Conservation (phyloP, 192 early-diverging fungal genomes). For the Tieghemiomyces parasiticus region DNA sequence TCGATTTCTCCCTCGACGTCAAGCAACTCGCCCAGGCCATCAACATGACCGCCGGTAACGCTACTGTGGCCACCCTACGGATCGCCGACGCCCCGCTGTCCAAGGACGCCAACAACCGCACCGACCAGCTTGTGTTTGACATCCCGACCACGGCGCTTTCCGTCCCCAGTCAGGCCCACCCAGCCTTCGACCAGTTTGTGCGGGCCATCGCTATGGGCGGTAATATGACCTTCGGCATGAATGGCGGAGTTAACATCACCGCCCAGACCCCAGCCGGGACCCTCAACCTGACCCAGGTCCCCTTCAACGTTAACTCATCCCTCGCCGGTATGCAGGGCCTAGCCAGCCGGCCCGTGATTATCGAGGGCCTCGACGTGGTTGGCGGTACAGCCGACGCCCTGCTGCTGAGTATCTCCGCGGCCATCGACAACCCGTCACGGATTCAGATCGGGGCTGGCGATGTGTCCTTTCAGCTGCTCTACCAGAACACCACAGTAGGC, state of each 20-base stretch:
- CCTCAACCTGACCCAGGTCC: conserved; percentile 32
- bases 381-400: conserved; percentile 29
- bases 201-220: conserved; percentile 27
- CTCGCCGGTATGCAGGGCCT: conserved; percentile 40
- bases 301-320: conserved; percentile 31
- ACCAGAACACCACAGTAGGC: conserved; percentile 27
- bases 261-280: conserved; percentile 37
- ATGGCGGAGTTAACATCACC: conserved; percentile 30
- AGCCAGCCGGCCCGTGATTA: conserved; percentile 28
- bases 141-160: conserved; percentile 25
- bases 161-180: conserved; percentile 24
- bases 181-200: conserved; percentile 35
- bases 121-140: conserved; percentile 28
- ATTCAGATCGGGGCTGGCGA: conserved; percentile 33
- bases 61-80: conserved; percentile 13
- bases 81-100: conserved; percentile 16
- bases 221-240: conserved; percentile 24
- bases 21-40: conserved; percentile 14
- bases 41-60: conserved; percentile 16
- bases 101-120: conserved; percentile 22
- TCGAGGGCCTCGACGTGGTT: conserved; percentile 36
- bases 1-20: conserved; percentile 42
- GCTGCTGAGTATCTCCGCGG: conserved; percentile 22
- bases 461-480: conserved; percentile 29
- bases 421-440: conserved; percentile 27